Base-by-base conservation (phyloP, 202 grass and related monocot species). In the Schoenoplectus triqueter region DNA sequence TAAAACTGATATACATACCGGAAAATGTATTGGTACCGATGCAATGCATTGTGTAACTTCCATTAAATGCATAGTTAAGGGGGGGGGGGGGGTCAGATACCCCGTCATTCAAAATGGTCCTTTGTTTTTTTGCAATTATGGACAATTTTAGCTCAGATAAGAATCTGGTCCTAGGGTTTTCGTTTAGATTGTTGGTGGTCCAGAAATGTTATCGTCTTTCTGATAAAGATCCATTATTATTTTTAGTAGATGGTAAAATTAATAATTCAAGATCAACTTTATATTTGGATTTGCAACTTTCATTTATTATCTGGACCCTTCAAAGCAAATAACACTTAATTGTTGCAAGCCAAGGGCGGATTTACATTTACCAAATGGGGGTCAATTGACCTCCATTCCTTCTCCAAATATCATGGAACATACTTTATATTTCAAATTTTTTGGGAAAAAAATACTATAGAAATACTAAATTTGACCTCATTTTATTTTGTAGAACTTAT, bases 111-210 rank as follows among this genome's bases (percentile, higher is more conserved):
- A 17, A 17, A 70, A 3, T 71, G 8, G 39, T 6, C 17, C 69
- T 20, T 21, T 75, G 11, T 55, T 14, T 13, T 54, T 31, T 21
- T 51, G 48, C 48, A 31, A 31, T 75, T 31, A 17, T 22, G 49
- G 49, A 31, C 8, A 15, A 14, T 75, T 52, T 10, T 75, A 54
- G 18, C 72, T 54, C 72, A 75, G 0, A 74, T 11, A 49, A 3
- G 45, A 74, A 50, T 6, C 6, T 19, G 69, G n/a, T 73, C 69
- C n/a, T 19, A 10, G 7, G 18, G 18, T 50, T 3, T 49, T 50
- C 2, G 7, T 73, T 73, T 50, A 73, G 9, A 6, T 4, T 51
- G 19, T 54, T 74, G 71, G 68, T 54, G 71, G 71, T 74, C 71
- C 17, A 31, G 47, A 4, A n/a, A 73, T 73, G 68, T 9, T 3